Percentiles rank a stretch among this genome's conserved stretches.
These are phyloP conservation scores for Lactarius hengduanensis DNA, from an alignment of 768 basidiomycete species.

Conservation along the genomic window DNA sequence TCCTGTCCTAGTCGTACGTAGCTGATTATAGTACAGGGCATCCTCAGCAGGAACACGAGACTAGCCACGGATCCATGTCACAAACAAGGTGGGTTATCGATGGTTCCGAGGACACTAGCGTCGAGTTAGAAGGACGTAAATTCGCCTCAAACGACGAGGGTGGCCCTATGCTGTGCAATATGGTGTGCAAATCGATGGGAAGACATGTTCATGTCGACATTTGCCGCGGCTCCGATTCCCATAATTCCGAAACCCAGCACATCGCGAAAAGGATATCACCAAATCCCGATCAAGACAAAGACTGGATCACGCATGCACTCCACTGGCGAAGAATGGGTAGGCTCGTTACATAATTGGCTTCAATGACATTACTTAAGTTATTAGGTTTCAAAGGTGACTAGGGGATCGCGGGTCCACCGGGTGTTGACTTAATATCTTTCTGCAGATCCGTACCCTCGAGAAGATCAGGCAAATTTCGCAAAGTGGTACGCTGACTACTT, in stretches of 20 bases:
- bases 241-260: slow-evolving; percentile 47
- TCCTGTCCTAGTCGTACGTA: not conserved
- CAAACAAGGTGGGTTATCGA: slow-evolving; percentile 55
- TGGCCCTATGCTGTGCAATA: slow-evolving; percentile 60
- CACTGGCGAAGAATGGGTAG: slow-evolving; percentile 46
- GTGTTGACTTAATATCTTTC: not conserved
- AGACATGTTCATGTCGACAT: slow-evolving; percentile 56
- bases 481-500: slow-evolving; percentile 43
- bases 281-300: slow-evolving; percentile 47
- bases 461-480: slow-evolving; percentile 51
- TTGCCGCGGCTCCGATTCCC: slow-evolving; percentile 48
- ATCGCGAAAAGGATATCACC: slow-evolving; percentile 44
- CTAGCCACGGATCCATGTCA: slow-evolving; percentile 62
- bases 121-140: slow-evolving; percentile 55
- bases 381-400: slow-evolving; percentile 53
- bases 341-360: slow-evolving; percentile 36
- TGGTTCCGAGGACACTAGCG: slow-evolving; percentile 46
- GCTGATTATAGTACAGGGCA: slow-evolving; percentile 43
- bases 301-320: slow-evolving; percentile 51
- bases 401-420: not conserved
- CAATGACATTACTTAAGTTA: not conserved
- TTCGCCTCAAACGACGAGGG: slow-evolving; percentile 55
- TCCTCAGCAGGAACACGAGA: slow-evolving; percentile 58
- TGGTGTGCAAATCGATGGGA: slow-evolving; percentile 54
- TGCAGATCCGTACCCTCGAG: slow-evolving; percentile 57